Percentiles rank a stretch among this genome's conserved stretches.
phyloP scores from a whole-genome alignment of 345 rosid species.

The Excoecaria agallocha region DNA sequence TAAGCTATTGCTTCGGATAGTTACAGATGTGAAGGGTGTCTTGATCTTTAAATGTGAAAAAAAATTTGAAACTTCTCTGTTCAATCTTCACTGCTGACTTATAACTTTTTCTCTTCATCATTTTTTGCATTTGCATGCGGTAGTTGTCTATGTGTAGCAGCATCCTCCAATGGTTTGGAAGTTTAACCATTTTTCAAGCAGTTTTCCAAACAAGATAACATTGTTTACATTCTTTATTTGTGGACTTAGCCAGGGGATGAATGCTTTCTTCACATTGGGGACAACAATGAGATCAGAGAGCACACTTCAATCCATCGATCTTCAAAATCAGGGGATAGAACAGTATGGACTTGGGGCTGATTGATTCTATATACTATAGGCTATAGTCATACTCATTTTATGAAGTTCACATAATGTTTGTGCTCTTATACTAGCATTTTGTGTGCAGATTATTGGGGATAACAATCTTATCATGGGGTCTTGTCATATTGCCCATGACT shows the following conservation, averaged over 20 bases:
- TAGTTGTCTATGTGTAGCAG: background rate
- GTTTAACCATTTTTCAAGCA: background rate
- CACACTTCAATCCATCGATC: constrained; percentile 82
- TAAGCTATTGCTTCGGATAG: background rate
- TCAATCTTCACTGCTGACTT: background rate
- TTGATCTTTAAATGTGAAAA: background rate
- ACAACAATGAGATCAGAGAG: constrained; percentile 89
- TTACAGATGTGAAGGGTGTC: background rate
- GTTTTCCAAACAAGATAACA: background rate
- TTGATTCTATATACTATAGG: background rate
- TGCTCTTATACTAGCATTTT: constrained; percentile 15
- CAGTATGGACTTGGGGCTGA: constrained; percentile 39
- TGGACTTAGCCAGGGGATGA: constrained; percentile 61
- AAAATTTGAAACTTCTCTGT: background rate
- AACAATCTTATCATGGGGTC: constrained; percentile 96
- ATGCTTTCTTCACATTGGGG: constrained; percentile 72
- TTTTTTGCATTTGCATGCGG: background rate
- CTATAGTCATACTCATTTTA: background rate
- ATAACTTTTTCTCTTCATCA: background rate
- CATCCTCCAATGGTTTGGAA: background rate
- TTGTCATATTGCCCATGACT: constrained; percentile 95
- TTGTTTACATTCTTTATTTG: background rate
- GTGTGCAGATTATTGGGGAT: constrained; percentile 70
- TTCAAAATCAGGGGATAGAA: constrained; percentile 65
- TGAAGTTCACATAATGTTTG: background rate